Base-by-base conservation (phyloP, 2,329 filamentous ascomycete species). In the Nemania abortiva region DNA sequence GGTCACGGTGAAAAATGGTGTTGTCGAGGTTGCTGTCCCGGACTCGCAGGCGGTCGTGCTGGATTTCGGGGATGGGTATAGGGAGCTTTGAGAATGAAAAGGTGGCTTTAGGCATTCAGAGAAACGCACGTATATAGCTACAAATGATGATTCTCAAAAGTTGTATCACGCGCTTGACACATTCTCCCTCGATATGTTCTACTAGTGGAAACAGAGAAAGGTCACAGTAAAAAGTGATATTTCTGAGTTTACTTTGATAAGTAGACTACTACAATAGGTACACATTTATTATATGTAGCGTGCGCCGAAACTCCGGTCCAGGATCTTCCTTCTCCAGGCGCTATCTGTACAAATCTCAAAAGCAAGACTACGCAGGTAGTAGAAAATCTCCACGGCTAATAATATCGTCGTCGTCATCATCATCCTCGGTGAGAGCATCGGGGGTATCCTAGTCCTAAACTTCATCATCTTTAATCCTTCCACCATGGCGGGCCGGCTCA, bases 31-130 rank as follows among this genome's bases (percentile, higher is more conserved):
- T 64, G n/a, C 68, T 15, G 82, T 86, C 15, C 75, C 76, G 54
- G 84, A 86, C 72, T 82, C 83, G 31, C 81, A 82, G 62, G 84
- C 79, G 0, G 82, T 78, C 1, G 53, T 84, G 63, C 56, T 84
- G 66, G 79, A 77, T 49, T 80, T 82, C 47, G 66, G 55, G 52
- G 52, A 37, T 18, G 22, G 27, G 27, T 27, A 24, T 29, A 13
- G 52, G 27, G 52, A 54, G 20, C 10, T 52, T 27, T 27, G 47
- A 27, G 11, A 18, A 20, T 37, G 18, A 7, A 2, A 27, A 5
- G 2, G 5, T 27, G 24, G 24, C 6, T 47, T 20, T 20, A 42
- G 13, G 42, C 9, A 7, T 18, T 20, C 18, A 4, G 18, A 47
- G n/a, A 47, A 18, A 20, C 18, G 1, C n/a, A 10, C 13, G 42